Evolutionary conservation across 1,284 basidiomycete genomes (phyloP).

Genomic region (Phenoliferia sp.): DNA sequence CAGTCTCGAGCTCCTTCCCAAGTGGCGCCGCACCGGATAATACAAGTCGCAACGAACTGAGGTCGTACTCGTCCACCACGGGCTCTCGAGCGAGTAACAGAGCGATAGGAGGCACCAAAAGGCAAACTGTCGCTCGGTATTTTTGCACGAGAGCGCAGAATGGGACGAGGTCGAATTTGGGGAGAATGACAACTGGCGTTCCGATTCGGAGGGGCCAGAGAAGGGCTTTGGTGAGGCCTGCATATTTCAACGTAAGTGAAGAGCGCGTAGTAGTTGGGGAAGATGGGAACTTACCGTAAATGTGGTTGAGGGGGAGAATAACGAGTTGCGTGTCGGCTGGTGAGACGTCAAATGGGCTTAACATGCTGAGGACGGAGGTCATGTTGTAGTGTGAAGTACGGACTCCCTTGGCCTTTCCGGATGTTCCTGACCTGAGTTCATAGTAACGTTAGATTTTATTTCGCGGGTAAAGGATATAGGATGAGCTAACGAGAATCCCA

Average conservation of each 20-base stretch:
- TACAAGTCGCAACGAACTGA: conserved; percentile 58
- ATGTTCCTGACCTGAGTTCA: conserved; percentile 23
- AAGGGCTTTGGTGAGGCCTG: conserved; percentile 48
- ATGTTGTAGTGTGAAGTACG: conserved; percentile 35
- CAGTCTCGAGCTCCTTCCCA: conserved; percentile 56
- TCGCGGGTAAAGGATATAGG: no score
- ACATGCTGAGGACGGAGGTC: conserved; percentile 22
- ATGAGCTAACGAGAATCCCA: conserved; percentile 27
- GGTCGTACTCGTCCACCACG: conserved; percentile 65
- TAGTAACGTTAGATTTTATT: background rate
- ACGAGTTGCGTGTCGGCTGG: conserved; percentile 27
- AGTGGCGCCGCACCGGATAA: conserved; percentile 80
- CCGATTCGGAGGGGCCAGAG: conserved; percentile 59
- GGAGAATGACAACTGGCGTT: conserved; percentile 60
- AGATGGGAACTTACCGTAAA: background rate
- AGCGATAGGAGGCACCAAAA: conserved; percentile 81
- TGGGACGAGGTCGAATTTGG: conserved; percentile 65
- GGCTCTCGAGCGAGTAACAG: conserved; percentile 58
- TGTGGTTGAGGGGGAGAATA: conserved; percentile 30
- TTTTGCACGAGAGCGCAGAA: conserved; percentile 63
- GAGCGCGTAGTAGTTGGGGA: conserved; percentile 5
- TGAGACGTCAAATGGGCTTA: conserved; percentile 16
- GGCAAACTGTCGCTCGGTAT: conserved; percentile 58
- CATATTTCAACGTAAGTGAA: conserved; percentile 10
- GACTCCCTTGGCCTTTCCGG: conserved; percentile 36